Conservation (phyloP, 192 early-diverging fungal species). For the Dissophora ornata region DNA sequence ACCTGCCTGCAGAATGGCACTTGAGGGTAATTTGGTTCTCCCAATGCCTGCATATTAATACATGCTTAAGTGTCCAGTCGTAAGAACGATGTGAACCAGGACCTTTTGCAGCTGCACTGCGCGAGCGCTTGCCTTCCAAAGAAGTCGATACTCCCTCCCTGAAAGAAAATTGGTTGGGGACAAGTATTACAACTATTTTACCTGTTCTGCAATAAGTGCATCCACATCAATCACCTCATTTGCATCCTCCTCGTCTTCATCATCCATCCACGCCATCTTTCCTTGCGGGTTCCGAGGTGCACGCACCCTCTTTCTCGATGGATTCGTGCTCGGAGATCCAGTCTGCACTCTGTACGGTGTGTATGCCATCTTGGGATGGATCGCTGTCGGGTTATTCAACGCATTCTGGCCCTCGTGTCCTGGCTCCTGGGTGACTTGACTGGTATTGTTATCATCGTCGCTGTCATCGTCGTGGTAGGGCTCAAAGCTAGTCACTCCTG, state of each 20-base stretch:
- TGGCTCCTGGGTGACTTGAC: too few relatives aligned
- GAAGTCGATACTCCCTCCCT: too few relatives aligned
- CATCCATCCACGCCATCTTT: constrained; percentile 24
- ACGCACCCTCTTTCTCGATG: constrained; percentile 8
- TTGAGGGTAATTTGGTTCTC: too few relatives aligned
- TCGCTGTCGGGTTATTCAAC: neutral
- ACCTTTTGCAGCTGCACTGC: too few relatives aligned
- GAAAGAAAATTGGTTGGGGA: too few relatives aligned
- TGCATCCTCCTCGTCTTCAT: constrained; percentile 19
- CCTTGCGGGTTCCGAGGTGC: constrained; percentile 23
- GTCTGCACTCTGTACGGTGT: neutral
- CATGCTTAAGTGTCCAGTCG: too few relatives aligned
- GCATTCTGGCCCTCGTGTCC: neutral
- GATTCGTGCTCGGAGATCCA: neutral
- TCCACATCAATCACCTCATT: constrained; percentile 41
- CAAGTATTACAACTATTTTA: too few relatives aligned
- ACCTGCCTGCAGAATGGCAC: too few relatives aligned
- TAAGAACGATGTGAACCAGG: too few relatives aligned
- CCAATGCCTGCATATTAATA: too few relatives aligned
- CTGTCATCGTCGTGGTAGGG: constrained; percentile 23
- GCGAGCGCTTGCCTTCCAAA: too few relatives aligned
- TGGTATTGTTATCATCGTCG: neutral
- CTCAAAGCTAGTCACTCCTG: constrained; percentile 3
- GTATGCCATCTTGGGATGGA: too few relatives aligned
- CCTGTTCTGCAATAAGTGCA: constrained; percentile 46